Evolutionary conservation across 352 stramenopile genomes (phyloP).

Genomic region (Globisporangium paddicum): DNA sequence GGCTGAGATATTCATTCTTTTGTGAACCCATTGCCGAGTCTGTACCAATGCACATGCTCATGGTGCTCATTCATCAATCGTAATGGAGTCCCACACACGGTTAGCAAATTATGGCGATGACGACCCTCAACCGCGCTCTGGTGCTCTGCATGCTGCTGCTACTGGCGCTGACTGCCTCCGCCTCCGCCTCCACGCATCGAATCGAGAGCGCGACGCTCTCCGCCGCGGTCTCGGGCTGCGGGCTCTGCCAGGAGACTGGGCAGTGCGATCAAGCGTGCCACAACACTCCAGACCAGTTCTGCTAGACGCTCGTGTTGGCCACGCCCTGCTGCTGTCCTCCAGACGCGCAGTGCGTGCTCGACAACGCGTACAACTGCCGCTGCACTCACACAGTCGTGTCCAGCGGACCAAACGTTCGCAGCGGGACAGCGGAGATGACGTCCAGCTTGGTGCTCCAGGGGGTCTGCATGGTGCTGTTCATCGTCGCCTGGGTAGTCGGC

Average conservation of each 20-base stretch:
- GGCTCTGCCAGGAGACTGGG: constrained; percentile 52
- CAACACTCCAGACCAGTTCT: constrained; percentile 55
- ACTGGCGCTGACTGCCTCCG: neutral
- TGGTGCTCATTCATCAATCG: too few species aligned
- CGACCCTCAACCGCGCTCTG: neutral
- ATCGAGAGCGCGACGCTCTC: constrained; percentile 35
- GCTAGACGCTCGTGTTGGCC: constrained; percentile 41
- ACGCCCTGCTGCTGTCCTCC: constrained; percentile 61
- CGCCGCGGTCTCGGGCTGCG: constrained; percentile 48
- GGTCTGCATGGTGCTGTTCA: constrained; percentile 36
- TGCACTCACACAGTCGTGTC: constrained; percentile 28
- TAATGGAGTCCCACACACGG: too few species aligned
- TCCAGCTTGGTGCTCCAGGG: constrained; percentile 23
- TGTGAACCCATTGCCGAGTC: too few species aligned
- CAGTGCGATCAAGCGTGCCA: constrained; percentile 62
- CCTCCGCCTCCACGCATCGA: constrained; percentile 7
- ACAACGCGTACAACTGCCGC: constrained; percentile 54
- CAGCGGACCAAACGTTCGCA: constrained; percentile 13
- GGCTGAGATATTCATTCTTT: too few species aligned
- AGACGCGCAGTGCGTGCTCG: constrained; percentile 46
- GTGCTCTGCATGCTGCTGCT: neutral
- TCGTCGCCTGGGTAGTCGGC: constrained; percentile 41
- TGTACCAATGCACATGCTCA: too few species aligned
- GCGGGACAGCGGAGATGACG: constrained; percentile 22
- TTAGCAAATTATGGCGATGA: neutral